A percentile compares a stretch with the other conserved stretches of the same genome.
These are phyloP conservation scores for Trichoderma breve DNA, from an alignment of 2,329 filamentous ascomycete genomes.

Conservation along the genomic window DNA sequence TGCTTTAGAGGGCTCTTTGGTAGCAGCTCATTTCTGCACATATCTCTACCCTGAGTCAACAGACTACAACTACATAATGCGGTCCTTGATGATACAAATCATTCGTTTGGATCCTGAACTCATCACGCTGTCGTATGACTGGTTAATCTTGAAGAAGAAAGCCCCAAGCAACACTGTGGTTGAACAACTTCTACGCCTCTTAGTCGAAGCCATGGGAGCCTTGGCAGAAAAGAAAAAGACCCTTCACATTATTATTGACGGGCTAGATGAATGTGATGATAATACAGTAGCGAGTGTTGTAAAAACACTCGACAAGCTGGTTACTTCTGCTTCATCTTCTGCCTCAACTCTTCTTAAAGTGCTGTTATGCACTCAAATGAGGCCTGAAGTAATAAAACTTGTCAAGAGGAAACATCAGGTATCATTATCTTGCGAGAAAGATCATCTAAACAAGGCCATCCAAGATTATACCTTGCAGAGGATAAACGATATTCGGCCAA, in stretches of 20 bases:
- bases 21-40: constrained; percentile 37
- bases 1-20: constrained; percentile 3
- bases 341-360: not conserved
- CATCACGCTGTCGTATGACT: constrained; percentile 28
- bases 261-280: constrained; percentile 1
- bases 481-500: not conserved
- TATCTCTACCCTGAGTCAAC: constrained; percentile 33
- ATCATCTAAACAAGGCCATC: not conserved
- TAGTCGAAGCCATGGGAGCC: not conserved
- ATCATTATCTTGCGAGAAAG: not conserved
- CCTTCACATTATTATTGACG: constrained; percentile 3
- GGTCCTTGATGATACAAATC: constrained; percentile 33
- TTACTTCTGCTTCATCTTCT: not conserved
- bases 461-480: not conserved
- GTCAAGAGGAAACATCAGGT: not conserved
- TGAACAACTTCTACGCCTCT: not conserved
- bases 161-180: not conserved
- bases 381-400: not conserved
- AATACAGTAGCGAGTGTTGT: not conserved
- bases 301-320: not conserved
- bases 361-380: not conserved
- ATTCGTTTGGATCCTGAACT: constrained; percentile 25
- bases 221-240: not conserved
- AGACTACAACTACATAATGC: constrained; percentile 34
- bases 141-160: constrained; percentile 21